Conservation (phyloP, 1,284 basidiomycete genomes). For the Trametes polyzona region DNA sequence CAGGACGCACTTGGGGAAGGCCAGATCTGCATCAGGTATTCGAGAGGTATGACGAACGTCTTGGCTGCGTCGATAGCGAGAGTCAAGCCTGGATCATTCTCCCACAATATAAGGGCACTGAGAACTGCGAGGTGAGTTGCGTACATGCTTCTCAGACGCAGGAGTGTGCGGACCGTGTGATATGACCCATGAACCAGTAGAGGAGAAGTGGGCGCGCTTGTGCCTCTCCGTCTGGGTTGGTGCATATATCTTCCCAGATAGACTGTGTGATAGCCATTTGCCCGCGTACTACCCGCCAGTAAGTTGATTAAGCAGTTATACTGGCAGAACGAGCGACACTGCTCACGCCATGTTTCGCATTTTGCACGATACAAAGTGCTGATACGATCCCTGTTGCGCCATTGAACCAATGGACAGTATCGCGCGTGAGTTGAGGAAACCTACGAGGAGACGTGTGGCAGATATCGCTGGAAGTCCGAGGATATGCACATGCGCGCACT, state of each 20-base stretch:
- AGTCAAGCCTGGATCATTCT: slow-evolving; percentile 57
- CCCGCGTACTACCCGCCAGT: slow-evolving; percentile 58
- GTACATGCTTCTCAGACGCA: too few relatives aligned
- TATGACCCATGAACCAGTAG: slow-evolving; percentile 78
- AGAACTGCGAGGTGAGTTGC: too few relatives aligned
- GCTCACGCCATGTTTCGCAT: slow-evolving; percentile 72
- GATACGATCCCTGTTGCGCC: slow-evolving; percentile 45
- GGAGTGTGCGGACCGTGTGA: slow-evolving; percentile 50
- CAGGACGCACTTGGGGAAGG: slow-evolving; percentile 60
- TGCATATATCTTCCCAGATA: slow-evolving; percentile 58
- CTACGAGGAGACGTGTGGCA: slow-evolving; percentile 61
- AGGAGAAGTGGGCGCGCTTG: slow-evolving; percentile 64
- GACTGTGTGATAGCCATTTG: slow-evolving; percentile 61
- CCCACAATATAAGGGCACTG: slow-evolving; percentile 64
- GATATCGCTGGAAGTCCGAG: slow-evolving; percentile 65
- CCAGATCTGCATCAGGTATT: slow-evolving; percentile 67
- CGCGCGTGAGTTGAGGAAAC: slow-evolving; percentile 27
- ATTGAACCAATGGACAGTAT: neutral
- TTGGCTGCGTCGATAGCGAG: slow-evolving; percentile 68
- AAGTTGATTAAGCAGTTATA: too few relatives aligned
- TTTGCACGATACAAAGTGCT: slow-evolving; percentile 59
- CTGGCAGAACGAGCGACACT: slow-evolving; percentile 7
- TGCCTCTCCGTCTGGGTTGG: slow-evolving; percentile 58
- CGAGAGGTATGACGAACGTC: slow-evolving; percentile 58
- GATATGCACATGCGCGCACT: slow-evolving; percentile 72